Base-by-base conservation (phyloP, 441 rosid genomes). In the Populus trichocarpa region DNA sequence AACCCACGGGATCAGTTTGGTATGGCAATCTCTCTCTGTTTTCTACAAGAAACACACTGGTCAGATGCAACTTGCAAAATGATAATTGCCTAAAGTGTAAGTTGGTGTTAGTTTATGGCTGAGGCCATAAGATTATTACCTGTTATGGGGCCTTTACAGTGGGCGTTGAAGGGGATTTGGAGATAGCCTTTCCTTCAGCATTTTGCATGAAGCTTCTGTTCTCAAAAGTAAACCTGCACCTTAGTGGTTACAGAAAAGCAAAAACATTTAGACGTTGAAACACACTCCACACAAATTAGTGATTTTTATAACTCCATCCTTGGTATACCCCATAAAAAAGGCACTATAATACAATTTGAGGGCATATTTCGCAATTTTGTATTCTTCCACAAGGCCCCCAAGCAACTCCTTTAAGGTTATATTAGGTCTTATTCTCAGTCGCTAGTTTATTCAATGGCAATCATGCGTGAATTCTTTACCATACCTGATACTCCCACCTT, bases 1-100 rank as follows among this genome's bases (percentile, higher is more conserved):
- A 23, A 35, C 79, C 77, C 69, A 77, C 82, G 23, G 46, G 73
- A 67, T 80, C 74, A 35, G 69, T 71, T 74, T 59, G 90, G 93
- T 85, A 88, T 73, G 78, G 63, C 59, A 67, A 75, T 75, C 71
- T 73, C 46, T 78, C 22, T 71, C 65, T 72, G 59, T 79, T 30
- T 50, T 10, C 65, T 78, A 46, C 18, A 8, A 71, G 75, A 38
- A 18, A 65, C 30, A 35, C 57, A 73, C 73, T 65, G 67, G 11
- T 50, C 28, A 13, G 30, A 68, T 70, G 14, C 63, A 50, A 32
- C 64, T 73, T 73, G n/a, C 11, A 38, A 28, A 20, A 71, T 12
- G 18, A 74, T 57, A 74, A 71, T 71, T 73, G 70, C 69, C 33
- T 63, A 11, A 12, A 14, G 40, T 75, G 5, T 28, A 67, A 70